Percentiles rank a stretch among this genome's conserved stretches.
Evolutionary conservation across 331 rosid genomes (phyloP).

Genomic region (Erythrophleum ivorense): DNA sequence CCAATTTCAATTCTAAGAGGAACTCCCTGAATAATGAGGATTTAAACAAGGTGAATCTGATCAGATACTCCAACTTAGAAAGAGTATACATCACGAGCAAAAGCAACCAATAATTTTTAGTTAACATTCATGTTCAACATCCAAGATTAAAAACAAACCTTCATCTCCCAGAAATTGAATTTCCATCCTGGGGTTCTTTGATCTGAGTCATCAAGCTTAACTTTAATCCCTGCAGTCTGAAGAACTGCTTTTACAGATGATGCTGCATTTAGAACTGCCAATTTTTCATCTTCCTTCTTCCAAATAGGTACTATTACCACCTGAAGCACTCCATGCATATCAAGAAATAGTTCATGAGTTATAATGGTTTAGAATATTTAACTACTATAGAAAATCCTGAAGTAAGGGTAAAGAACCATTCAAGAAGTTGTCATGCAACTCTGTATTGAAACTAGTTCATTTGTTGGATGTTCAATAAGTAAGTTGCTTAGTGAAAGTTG

Average conservation of each 20-base stretch:
- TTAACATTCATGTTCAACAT: not conserved
- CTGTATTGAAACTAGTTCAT: constrained; percentile 3
- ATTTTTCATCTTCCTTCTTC: constrained; percentile 86
- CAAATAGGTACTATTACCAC: constrained; percentile 94
- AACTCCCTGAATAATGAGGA: constrained; percentile 69
- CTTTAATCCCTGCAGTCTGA: constrained; percentile 68
- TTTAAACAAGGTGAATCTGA: not conserved
- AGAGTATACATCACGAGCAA: not conserved
- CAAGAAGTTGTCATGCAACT: constrained; percentile 12
- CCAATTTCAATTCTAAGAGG: constrained; percentile 97
- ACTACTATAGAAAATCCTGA: not conserved
- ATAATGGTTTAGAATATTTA: not conserved
- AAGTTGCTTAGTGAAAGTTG: constrained; percentile 22
- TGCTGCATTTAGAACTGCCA: constrained; percentile 72
- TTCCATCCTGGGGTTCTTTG: constrained; percentile 99
- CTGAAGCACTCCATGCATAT: constrained; percentile 50
- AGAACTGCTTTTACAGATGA: constrained; percentile 64
- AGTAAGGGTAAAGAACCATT: not conserved
- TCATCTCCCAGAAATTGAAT: constrained; percentile 99
- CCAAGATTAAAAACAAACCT: constrained; percentile 58
- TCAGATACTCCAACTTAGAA: not conserved
- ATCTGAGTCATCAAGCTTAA: constrained; percentile 87
- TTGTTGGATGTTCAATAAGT: constrained; percentile 22
- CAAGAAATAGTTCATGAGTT: constrained; percentile 2
- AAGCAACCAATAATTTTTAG: constrained; percentile 21